Evolutionary conservation across 2,329 filamentous ascomycete genomes (phyloP), one percentile per base, ranked within the genome.

Genomic region (Orbilia blumenaviensis): DNA sequence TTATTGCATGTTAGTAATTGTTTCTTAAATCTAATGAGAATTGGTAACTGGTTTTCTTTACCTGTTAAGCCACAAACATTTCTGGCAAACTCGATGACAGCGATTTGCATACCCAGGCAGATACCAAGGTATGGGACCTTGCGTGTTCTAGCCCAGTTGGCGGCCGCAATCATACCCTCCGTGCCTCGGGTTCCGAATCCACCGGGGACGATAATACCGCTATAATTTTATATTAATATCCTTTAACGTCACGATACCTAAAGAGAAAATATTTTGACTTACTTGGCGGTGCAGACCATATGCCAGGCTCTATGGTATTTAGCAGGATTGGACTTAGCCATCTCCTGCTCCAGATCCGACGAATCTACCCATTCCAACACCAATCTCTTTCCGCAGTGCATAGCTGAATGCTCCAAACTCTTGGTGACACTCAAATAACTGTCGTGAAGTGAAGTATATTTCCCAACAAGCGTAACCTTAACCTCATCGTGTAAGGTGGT

Each of bases 51-150:
- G 8, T 32, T 12, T 54, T 4, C 2, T 34, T 21, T 66, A 80
- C 79, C 78, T 34, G 84, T 80, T 77, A 93, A 86, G 27, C 88
- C 88, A 83, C 89, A 91, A 0, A 94, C 85, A 78, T 92, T 89
- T 44, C 93, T 89, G 1, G 93, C 93, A 80, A 89, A 92, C 83
- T 98, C 94, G 79, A 97, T 91, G 52, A 97, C 93, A 18, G 94
- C 93, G 52, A 97, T 88, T 83, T 98, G 95, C 90, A 97, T 93
- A 69, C 93, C 93, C 21, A 97, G 86, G 82, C 94, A 97, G 78
- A 98, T 91, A 73, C 95, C 95, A 0, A 98, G 87, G 84, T 91
- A 97, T 0, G 93, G 93, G 2, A 88, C 88, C 77, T 91, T 90
- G 80, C 93, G 90, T 79, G 91, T 90, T 67, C 95, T 90, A 1